A percentile compares a stretch with the other conserved stretches of the same genome.
These are phyloP conservation scores for Epicoccum nigrum DNA, from an alignment of 2,329 filamentous ascomycete genomes.

Conservation along the genomic window DNA sequence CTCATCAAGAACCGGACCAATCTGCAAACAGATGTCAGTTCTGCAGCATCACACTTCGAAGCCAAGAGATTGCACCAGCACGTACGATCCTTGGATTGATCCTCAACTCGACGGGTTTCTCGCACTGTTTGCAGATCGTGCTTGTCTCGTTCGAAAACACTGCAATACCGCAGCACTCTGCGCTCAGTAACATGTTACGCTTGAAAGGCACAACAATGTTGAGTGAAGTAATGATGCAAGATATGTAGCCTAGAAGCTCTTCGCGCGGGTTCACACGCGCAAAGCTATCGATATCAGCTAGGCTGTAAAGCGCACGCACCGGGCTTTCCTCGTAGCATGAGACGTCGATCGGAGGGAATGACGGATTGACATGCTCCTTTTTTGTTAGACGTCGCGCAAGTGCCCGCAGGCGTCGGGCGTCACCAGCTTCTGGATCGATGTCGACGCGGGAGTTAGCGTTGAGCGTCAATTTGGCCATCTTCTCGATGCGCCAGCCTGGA, in stretches of 20 bases:
- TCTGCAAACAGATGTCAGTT: conserved; percentile 23
- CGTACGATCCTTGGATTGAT: conserved; percentile 53
- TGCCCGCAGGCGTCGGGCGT: conserved; percentile 60
- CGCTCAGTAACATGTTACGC: conserved; percentile 54
- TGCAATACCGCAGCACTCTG: conserved; percentile 59
- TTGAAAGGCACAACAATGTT: conserved; percentile 50
- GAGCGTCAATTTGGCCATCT: conserved; percentile 45
- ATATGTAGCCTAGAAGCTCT: conserved; percentile 53
- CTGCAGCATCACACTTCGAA: background rate
- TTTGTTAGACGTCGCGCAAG: conserved; percentile 57
- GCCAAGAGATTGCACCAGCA: background rate
- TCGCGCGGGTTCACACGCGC: conserved; percentile 35
- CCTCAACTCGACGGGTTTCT: conserved; percentile 41
- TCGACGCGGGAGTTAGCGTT: conserved; percentile 58
- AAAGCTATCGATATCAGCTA: conserved; percentile 55
- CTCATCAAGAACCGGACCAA: conserved; percentile 59
- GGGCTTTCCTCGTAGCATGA: conserved; percentile 28
- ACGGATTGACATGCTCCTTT: conserved; percentile 58
- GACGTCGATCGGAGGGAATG: conserved; percentile 52
- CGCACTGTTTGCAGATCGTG: conserved; percentile 51
- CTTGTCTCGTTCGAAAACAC: conserved; percentile 58
- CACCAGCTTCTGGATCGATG: conserved; percentile 60
- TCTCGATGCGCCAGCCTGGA: conserved; percentile 50
- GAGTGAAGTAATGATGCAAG: conserved; percentile 51
- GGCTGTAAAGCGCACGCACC: conserved; percentile 49